phyloP scores from a whole-genome alignment of 371 early-diverging fungal species.

The Basidiobolus meristosporus region DNA sequence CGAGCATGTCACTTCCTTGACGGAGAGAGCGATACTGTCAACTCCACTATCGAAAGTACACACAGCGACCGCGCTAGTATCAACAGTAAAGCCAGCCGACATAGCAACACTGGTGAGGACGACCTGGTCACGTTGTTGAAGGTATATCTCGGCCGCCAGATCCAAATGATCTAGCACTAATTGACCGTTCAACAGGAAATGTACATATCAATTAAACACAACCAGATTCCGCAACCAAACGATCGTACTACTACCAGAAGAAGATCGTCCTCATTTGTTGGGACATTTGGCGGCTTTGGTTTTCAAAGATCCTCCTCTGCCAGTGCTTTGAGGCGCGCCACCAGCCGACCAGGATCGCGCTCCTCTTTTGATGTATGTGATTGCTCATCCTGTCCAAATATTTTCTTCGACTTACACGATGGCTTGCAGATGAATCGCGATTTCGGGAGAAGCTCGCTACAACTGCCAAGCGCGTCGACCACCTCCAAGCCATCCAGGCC shows the following conservation, averaged over 20 bases:
- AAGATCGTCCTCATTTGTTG: too few species aligned
- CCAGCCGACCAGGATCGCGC: too few species aligned
- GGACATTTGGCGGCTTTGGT: too few species aligned
- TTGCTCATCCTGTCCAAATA: too few species aligned
- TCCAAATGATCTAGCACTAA: not conserved
- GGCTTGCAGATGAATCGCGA: not conserved
- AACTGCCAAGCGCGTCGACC: not conserved
- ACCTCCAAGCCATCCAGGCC: not conserved
- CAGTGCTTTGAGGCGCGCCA: too few species aligned
- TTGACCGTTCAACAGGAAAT: too few species aligned
- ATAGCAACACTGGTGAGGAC: not conserved
- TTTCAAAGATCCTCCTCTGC: too few species aligned
- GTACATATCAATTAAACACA: too few species aligned
- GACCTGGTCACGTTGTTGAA: slow-evolving; percentile 11
- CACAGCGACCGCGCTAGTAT: not conserved
- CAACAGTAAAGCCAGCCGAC: not conserved
- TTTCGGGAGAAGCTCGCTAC: not conserved
- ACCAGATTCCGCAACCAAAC: too few species aligned
- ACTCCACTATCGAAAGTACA: not conserved
- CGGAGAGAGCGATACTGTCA: not conserved
- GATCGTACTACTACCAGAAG: too few species aligned
- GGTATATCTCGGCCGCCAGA: slow-evolving; percentile 33
- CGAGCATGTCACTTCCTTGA: not conserved
- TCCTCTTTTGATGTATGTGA: too few species aligned
- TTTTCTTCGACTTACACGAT: too few species aligned